Evolutionary conservation across 208 protist genomes (phyloP), one percentile per base, ranked within the genome.

Genomic region (Strigomonas galati): DNA sequence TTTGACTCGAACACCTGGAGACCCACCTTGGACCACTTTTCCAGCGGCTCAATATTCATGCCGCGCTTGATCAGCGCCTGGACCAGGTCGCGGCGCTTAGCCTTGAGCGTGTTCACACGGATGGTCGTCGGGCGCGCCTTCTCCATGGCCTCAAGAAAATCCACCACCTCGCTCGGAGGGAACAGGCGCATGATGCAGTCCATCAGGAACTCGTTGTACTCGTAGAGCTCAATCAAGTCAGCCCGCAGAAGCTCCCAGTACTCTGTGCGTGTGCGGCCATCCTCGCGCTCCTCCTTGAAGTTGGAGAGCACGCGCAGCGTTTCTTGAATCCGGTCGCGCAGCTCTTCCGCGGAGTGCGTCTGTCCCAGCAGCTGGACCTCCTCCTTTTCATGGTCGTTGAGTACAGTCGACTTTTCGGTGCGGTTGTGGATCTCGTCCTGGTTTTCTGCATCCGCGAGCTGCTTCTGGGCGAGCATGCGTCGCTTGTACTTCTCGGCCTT

Each of bases 81-180:
- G 0, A 96, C 95, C 1, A 99, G 72, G 60, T 99, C 98, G 40
- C 95, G 85, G 28, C 98, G 88, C 60, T 97, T 93, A 48, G 79
- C 77, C 71, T 99, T 99, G 24, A 99, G 81, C 17, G 98, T 99
- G 85, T 99, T 99, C 17, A 96, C 89, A 61, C 99, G 90, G 65
- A 99, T 99, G 1, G 98, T 99, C 10, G 99, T 79, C 15, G 99
- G 99, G n/a, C 99, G 84, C 48, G 87, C 92, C 55, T 87, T 88
- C 71, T 99, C 98, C 83, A 97, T 98, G 21, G 98, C 97, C 79
- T 99, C 98, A 31, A 99, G 68, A 61, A 99, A 99, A 66, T 98
- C 89, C 30, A 99, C 68, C 35, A 92, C 84, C 74, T 99, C 97
- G 54, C 74, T 66, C 0, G 93, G 81, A 0, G 87, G 76, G 72